These are phyloP conservation scores for Cnidoscolus chayamansa DNA, from an alignment of 441 rosid genomes.

Conservation along the genomic window DNA sequence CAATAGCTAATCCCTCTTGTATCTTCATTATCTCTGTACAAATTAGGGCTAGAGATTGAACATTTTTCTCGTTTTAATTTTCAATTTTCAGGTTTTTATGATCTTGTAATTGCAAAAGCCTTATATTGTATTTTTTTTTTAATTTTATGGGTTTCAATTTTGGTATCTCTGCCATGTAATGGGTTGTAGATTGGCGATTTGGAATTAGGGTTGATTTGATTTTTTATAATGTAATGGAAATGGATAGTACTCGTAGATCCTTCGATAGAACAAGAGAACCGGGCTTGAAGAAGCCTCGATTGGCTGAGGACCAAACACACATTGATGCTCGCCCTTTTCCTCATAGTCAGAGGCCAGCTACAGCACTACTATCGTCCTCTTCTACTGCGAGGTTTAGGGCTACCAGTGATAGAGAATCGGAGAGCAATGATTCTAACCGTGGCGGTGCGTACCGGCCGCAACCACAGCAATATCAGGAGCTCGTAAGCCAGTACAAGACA, in stretches of 20 bases:
- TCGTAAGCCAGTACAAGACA: conserved; percentile 79
- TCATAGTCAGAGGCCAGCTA: conserved; percentile 31
- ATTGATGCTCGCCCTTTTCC: conserved; percentile 37
- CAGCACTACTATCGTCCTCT: conserved; percentile 29
- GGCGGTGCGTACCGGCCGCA: conserved; percentile 68
- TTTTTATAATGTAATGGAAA: conserved; percentile 29
- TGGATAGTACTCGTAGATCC: conserved; percentile 79
- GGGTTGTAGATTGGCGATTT: conserved; percentile 15
- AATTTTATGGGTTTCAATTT: too few relatives aligned
- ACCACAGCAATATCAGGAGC: conserved; percentile 77
- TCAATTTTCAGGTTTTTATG: too few relatives aligned
- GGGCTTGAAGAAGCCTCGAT: conserved; percentile 60
- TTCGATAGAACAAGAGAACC: conserved; percentile 85
- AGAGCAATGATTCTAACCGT: conserved; percentile 42
- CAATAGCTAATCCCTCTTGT: too few relatives aligned
- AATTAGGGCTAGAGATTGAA: too few relatives aligned
- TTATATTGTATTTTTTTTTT: too few relatives aligned
- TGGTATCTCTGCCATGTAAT: conserved; percentile 17
- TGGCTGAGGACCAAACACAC: conserved; percentile 41
- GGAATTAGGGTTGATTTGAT: conserved; percentile 27
- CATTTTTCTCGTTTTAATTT: too few relatives aligned
- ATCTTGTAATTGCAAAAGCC: too few relatives aligned
- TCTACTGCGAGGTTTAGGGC: conserved; percentile 40
- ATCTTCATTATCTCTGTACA: too few relatives aligned
- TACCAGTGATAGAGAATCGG: conserved; percentile 41